Evolutionary conservation across 192 early-diverging fungal genomes (phyloP).

Genomic region (Gonapodya prolifera): DNA sequence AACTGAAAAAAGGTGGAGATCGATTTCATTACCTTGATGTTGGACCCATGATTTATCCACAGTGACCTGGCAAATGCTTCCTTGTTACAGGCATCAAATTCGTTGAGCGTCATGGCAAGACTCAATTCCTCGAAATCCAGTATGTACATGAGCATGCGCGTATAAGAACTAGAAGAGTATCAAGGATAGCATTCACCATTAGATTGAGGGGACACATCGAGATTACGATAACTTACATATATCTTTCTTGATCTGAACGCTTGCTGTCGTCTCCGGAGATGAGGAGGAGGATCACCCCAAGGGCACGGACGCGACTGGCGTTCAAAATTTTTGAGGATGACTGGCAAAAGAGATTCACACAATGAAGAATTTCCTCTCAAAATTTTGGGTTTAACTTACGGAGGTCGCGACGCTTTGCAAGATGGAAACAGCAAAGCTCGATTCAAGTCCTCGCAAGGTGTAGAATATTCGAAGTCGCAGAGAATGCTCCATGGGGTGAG

Average conservation of each 20-base stretch:
- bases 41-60: constrained; percentile 48
- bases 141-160: constrained; percentile 50
- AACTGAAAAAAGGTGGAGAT: not conserved
- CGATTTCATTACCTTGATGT: constrained; percentile 26
- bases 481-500: constrained; percentile 11
- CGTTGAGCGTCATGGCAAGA: constrained; percentile 36
- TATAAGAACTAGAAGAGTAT: constrained; percentile 23
- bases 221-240: constrained; percentile 3
- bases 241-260: constrained; percentile 17
- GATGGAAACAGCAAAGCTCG: constrained; percentile 19
- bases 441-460: constrained; percentile 25
- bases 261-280: constrained; percentile 31
- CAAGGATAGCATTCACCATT: not conserved
- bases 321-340: constrained; percentile 24
- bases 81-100: constrained; percentile 54
- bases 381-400: not conserved
- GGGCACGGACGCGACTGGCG: constrained; percentile 41
- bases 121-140: constrained; percentile 58
- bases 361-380: not conserved
- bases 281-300: constrained; percentile 42
- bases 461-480: constrained; percentile 36
- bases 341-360: not conserved
- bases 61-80: constrained; percentile 50
- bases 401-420: constrained; percentile 32
- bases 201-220: not conserved